Percentiles rank a stretch among this genome's conserved stretches.
Conservation (phyloP, 208 protist species). For the Leishmania guyanensis region DNA sequence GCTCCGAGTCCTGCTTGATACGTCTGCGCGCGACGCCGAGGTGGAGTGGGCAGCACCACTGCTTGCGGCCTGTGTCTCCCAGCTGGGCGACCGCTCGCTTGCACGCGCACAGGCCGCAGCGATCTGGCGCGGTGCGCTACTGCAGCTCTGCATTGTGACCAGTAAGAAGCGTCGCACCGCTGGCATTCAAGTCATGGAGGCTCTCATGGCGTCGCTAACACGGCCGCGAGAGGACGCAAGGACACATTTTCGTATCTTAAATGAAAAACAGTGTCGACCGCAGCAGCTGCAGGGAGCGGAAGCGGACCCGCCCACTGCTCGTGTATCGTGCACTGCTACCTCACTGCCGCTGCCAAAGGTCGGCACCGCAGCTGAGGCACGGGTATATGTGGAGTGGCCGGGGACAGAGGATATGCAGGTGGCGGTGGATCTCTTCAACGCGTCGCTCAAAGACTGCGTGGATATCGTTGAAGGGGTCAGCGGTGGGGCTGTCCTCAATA, state of each 20-base stretch:
- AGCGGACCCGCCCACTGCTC: neutral
- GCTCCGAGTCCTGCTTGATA: slow-evolving; percentile 39
- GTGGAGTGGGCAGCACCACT: slow-evolving; percentile 43
- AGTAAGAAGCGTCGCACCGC: slow-evolving; percentile 13
- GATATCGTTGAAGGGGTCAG: neutral
- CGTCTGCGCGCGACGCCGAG: slow-evolving; percentile 24
- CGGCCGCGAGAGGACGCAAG: neutral
- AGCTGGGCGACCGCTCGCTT: slow-evolving; percentile 26
- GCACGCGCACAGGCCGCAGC: slow-evolving; percentile 11
- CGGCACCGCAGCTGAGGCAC: slow-evolving; percentile 14
- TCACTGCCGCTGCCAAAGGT: neutral
- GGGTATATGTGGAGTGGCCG: slow-evolving; percentile 21
- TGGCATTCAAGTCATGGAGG: slow-evolving; percentile 9
- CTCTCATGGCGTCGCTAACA: slow-evolving; percentile 21
- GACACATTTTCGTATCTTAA: neutral
- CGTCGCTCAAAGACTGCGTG: slow-evolving; percentile 14
- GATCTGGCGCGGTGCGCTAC: slow-evolving; percentile 6
- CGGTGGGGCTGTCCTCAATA: neutral
- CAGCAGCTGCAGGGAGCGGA: neutral
- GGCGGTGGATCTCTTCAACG: slow-evolving; percentile 21
- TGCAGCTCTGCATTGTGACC: slow-evolving; percentile 30
- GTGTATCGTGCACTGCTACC: neutral
- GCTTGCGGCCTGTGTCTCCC: slow-evolving; percentile 44
- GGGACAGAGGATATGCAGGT: slow-evolving; percentile 11
- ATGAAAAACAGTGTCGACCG: neutral